Conservation (phyloP, 306 rosid species). For the Adenanthera pavonina region DNA sequence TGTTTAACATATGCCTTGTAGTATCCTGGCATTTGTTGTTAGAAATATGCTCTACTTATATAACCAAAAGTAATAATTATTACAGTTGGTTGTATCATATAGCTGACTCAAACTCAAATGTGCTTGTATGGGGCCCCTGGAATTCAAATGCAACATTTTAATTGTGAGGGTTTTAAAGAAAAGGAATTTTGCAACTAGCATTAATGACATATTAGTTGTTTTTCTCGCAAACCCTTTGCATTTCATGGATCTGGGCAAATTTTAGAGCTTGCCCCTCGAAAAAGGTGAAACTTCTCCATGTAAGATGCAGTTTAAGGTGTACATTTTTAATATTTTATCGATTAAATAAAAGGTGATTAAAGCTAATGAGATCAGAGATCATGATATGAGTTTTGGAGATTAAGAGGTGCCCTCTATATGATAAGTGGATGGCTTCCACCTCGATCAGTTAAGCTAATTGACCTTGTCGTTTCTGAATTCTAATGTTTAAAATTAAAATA, state of each 20-base stretch:
- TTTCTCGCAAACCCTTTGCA: background rate
- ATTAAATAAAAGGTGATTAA: no score
- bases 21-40: background rate
- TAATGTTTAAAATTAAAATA: background rate
- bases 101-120: background rate
- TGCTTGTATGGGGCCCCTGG: background rate
- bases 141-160: background rate
- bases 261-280: background rate
- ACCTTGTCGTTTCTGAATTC: background rate
- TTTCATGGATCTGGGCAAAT: background rate
- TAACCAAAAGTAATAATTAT: background rate
- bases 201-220: background rate
- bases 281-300: background rate
- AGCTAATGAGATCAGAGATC: no score
- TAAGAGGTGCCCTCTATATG: background rate
- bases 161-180: background rate
- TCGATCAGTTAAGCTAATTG: background rate
- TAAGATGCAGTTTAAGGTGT: background rate
- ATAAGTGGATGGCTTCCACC: background rate
- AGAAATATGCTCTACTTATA: background rate
- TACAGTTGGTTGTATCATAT: background rate
- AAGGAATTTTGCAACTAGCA: background rate
- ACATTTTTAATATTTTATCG: background rate
- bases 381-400: background rate
- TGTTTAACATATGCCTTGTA: slow-evolving; percentile 20